Base-by-base conservation (phyloP, 768 basidiomycete genomes). In the Suillus occidentalis region DNA sequence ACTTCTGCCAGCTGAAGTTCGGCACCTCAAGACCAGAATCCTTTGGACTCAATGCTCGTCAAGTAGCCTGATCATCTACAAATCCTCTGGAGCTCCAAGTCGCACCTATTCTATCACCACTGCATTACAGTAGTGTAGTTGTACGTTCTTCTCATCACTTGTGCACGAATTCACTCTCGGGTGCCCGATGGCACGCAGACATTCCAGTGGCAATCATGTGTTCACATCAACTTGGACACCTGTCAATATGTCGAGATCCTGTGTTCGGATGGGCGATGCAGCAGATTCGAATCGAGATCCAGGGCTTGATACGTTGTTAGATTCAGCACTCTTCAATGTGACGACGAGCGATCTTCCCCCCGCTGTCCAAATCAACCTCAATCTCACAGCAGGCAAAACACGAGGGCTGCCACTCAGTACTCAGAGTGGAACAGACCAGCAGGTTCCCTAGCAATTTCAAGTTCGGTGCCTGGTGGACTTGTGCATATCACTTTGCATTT, bases 391-490 rank as follows among this genome's bases (percentile, higher is more conserved):
- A 18, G 39, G 39, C 18, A 18, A 58, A 31, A 31, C 31, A 28
- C 28, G 22, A 18, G 6, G 6, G 22, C 4, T 4, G 37, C 20
- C 12, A 28, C 55, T 28, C 4, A 31, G 31, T 31, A 31, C 31
- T 31, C 42, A 73, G 16, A 43, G 20, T 34, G 31, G 63, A 50
- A 34, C 59, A 31, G 31, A 59, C 22, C 52, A 9, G 84, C 82
- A 1, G 74, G 73, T 0, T 77, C 95, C 68, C 92, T 95, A 76
- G 63, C 84, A 16, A 81, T 88, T 50, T 97, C 96, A 31, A 31
- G 31, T 31, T 31, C 31, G 96, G 95, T 93, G 85, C 94, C 94
- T 52, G 87, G 96, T 97, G 72, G 49, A 71, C 83, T 80, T 31
- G 9, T 9, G 52, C 20, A 16, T 60, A 6, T 2, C 5, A 39